phyloP scores from a whole-genome alignment of 2,329 filamentous ascomycete species.

The Fusarium sp. region DNA sequence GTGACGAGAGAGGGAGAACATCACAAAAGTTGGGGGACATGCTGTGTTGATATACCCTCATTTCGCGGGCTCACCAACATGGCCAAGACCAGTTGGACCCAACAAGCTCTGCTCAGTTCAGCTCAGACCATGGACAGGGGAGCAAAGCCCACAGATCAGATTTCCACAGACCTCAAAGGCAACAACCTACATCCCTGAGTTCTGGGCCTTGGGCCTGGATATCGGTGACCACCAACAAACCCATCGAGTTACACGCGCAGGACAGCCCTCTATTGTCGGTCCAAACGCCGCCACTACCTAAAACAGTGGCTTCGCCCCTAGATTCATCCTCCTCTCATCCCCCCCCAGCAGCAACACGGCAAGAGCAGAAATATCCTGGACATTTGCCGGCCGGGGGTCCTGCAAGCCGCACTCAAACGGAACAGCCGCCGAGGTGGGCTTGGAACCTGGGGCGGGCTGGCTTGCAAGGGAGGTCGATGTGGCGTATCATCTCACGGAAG shows the following conservation, averaged over 20 bases:
- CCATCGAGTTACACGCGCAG: constrained; percentile 27
- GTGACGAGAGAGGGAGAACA: constrained; percentile 9
- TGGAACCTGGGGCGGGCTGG: not conserved
- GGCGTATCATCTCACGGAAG: constrained; percentile 23
- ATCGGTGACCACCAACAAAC: not conserved
- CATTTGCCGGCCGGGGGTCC: not conserved
- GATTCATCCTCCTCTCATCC: constrained; percentile 22
- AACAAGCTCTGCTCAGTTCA: constrained; percentile 11
- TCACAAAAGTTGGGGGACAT: constrained; percentile 13
- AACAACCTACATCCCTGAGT: not conserved
- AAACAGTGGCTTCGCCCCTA: constrained; percentile 38
- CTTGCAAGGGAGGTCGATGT: constrained; percentile 14
- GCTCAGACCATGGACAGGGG: constrained; percentile 13
- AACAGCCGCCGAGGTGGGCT: constrained; percentile 2
- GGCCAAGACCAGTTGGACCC: not conserved
- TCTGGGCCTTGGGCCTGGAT: not conserved
- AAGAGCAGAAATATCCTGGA: not conserved
- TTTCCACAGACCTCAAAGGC: not conserved
- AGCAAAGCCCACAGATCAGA: constrained; percentile 5
- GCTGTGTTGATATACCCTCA: constrained; percentile 33
- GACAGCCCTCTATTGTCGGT: not conserved
- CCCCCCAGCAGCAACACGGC: not conserved
- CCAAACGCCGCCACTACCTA: constrained; percentile 25
- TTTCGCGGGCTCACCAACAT: constrained; percentile 8
- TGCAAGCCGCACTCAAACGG: constrained; percentile 23